phyloP scores from a whole-genome alignment of 2,329 filamentous ascomycete genomes.

The Fusarium paranaense region DNA sequence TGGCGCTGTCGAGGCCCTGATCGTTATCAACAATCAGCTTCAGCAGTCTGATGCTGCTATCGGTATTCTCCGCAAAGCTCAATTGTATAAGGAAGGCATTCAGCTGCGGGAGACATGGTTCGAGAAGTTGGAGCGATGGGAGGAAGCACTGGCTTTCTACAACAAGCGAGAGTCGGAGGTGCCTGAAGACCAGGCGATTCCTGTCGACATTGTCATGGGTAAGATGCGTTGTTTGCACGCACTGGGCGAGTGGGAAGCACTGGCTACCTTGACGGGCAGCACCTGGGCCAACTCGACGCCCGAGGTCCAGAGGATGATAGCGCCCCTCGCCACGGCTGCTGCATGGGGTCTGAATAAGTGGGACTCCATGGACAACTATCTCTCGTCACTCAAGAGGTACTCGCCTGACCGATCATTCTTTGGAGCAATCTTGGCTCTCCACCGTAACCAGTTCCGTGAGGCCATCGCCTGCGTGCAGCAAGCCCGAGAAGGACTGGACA shows the following conservation, averaged over 20 bases:
- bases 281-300: conserved; percentile 92
- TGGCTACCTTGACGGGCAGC: conserved; percentile 88
- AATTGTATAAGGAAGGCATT: conserved; percentile 92
- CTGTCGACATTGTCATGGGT: conserved; percentile 97
- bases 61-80: conserved; percentile 94
- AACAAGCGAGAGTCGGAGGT: conserved; percentile 84
- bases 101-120: conserved; percentile 99
- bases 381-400: conserved; percentile 92
- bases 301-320: conserved; percentile 91
- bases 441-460: conserved; percentile 95
- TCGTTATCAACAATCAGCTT: conserved; percentile 99
- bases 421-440: conserved; percentile 92
- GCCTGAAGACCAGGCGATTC: conserved; percentile 65
- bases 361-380: conserved; percentile 98
- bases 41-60: conserved; percentile 99
- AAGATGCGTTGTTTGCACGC: conserved; percentile 99
- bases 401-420: conserved; percentile 98
- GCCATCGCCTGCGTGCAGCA: conserved; percentile 90
- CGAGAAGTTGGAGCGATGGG: conserved; percentile 97
- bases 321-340: conserved; percentile 91
- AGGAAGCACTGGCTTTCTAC: conserved; percentile 93
- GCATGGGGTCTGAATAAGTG: conserved; percentile 97
- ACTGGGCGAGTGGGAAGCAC: conserved; percentile 94
- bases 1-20: conserved; percentile 93
- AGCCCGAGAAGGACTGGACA: conserved; percentile 92